A percentile compares a stretch with the other conserved stretches of the same genome.
These are phyloP conservation scores for Lanmaoa rubissima DNA, from an alignment of 768 basidiomycete genomes.

Conservation along the genomic window DNA sequence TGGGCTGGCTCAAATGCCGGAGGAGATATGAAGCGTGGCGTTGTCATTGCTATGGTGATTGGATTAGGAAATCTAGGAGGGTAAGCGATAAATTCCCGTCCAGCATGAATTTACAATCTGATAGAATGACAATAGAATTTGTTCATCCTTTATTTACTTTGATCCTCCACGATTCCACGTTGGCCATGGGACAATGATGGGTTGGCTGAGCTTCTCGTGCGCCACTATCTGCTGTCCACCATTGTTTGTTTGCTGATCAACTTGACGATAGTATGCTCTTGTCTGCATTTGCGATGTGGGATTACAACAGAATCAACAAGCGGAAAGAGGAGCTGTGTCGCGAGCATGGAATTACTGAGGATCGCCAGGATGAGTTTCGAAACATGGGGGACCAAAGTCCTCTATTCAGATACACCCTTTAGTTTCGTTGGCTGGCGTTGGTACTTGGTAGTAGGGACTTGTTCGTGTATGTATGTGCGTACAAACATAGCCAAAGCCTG, in stretches of 20 bases:
- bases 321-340: conserved; percentile 45
- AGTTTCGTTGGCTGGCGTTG: background rate
- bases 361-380: conserved; percentile 39
- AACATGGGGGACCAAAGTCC: conserved; percentile 55
- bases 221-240: conserved; percentile 13
- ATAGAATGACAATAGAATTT: conserved; percentile 29
- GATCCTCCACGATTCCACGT: conserved; percentile 37
- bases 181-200: conserved; percentile 39
- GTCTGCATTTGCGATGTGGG: conserved; percentile 45
- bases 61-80: conserved; percentile 58
- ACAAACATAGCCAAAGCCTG: conserved; percentile 27
- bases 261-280: conserved; percentile 37
- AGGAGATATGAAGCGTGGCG: conserved; percentile 51
- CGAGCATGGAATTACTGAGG: conserved; percentile 42
- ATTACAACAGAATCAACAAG: conserved; percentile 49
- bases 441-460: too few species aligned
- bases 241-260: conserved; percentile 27
- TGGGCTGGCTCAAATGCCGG: conserved; percentile 59
- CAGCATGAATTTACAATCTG: background rate
- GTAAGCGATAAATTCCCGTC: conserved; percentile 26
- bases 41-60: conserved; percentile 52
- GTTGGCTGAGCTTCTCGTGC: conserved; percentile 34
- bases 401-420: conserved; percentile 45
- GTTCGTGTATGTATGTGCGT: background rate
- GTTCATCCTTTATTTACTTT: conserved; percentile 42